Evolutionary conservation across 805 yeast genomes (phyloP).

Genomic region (Candida manassasensis): DNA sequence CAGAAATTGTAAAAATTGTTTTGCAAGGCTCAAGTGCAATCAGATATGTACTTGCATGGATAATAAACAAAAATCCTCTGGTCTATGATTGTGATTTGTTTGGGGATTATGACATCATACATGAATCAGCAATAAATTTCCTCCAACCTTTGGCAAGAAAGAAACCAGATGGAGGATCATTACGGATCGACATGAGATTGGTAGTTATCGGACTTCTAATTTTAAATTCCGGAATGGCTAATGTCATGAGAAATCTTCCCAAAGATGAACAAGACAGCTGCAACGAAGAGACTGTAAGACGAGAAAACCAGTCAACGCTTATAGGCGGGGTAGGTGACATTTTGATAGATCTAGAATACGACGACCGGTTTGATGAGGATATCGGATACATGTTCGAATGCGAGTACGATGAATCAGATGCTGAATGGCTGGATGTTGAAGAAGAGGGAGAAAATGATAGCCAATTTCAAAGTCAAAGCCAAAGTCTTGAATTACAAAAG

Average conservation of each 20-base stretch:
- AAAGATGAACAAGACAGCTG: conserved; percentile 1
- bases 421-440: conserved; percentile 9
- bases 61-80: conserved; percentile 40
- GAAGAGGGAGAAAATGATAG: conserved; percentile 7
- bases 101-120: conserved; percentile 42
- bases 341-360: conserved; percentile 50
- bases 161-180: conserved; percentile 50
- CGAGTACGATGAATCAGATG: conserved; percentile 36
- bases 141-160: conserved; percentile 66
- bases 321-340: conserved; percentile 47
- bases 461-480: not conserved
- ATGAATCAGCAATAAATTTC: conserved; percentile 55
- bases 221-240: conserved; percentile 18
- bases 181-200: conserved; percentile 53
- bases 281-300: conserved; percentile 14
- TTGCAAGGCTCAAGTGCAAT: conserved; percentile 62
- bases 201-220: conserved; percentile 50
- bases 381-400: conserved; percentile 55
- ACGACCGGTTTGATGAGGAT: conserved; percentile 69
- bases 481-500: not conserved
- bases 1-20: conserved; percentile 27
- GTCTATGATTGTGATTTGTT: conserved; percentile 9
- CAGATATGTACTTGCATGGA: conserved; percentile 56
- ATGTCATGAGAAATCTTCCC: not conserved
- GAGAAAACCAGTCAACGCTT: conserved; percentile 16